Conservation (phyloP, 768 basidiomycete species). For the Hygrocybe coccinea region DNA sequence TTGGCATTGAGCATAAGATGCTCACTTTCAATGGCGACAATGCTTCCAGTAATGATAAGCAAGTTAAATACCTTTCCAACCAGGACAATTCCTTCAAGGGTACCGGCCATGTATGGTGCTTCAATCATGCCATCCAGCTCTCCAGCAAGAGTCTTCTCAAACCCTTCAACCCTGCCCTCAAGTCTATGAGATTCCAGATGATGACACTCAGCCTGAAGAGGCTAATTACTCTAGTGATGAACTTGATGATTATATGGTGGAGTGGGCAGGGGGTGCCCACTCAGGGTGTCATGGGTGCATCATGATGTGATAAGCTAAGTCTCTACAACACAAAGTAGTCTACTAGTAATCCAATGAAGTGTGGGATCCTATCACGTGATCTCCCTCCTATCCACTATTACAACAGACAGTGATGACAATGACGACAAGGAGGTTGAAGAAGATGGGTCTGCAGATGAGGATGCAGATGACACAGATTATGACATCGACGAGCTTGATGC, state of each 20-base stretch:
- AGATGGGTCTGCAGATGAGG: slow-evolving; percentile 1
- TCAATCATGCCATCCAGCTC: slow-evolving; percentile 37
- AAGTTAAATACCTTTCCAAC: slow-evolving; percentile 25
- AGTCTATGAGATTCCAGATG: too few species aligned
- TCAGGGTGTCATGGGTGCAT: too few species aligned
- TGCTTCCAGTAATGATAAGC: slow-evolving; percentile 31
- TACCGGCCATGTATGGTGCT: slow-evolving; percentile 29
- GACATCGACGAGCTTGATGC: background rate
- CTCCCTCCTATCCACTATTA: too few species aligned
- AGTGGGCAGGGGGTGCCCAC: too few species aligned
- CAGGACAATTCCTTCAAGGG: slow-evolving; percentile 20
- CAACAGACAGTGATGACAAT: background rate
- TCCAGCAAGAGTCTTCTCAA: slow-evolving; percentile 29
- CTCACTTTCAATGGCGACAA: slow-evolving; percentile 35
- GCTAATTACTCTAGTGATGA: background rate
- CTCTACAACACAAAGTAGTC: too few species aligned
- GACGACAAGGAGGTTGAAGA: slow-evolving; percentile 7
- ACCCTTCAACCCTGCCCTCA: slow-evolving; percentile 23
- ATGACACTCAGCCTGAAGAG: background rate
- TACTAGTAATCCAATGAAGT: too few species aligned
- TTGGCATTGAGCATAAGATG: slow-evolving; percentile 31
- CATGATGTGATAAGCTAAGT: too few species aligned
- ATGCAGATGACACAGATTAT: background rate
- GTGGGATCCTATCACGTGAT: too few species aligned
- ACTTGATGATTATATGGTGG: background rate